A percentile compares a stretch with the other conserved stretches of the same genome.
Evolutionary conservation across 495 filamentous ascomycete genomes (phyloP).

Genomic region (Bombardia bombarda): DNA sequence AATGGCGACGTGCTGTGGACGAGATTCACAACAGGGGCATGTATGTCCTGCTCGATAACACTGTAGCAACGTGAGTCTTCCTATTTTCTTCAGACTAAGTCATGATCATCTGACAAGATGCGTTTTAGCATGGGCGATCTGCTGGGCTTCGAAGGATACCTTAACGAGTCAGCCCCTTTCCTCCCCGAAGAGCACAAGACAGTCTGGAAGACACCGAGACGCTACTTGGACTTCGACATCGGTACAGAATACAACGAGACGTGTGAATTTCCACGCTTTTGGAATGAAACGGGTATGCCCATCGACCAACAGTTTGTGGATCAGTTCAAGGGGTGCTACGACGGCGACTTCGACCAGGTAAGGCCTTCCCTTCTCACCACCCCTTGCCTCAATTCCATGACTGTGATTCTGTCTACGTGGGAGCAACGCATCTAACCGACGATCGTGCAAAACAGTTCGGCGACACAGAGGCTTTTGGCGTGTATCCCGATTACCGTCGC

Average conservation of each 20-base stretch:
- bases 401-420: neutral
- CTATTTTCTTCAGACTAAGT: neutral
- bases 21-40: constrained; percentile 63
- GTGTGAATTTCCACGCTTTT: constrained; percentile 60
- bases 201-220: constrained; percentile 48
- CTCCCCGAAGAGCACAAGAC: constrained; percentile 45
- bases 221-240: constrained; percentile 55
- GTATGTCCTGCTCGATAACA: constrained; percentile 69
- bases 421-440: neutral
- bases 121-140: constrained; percentile 50
- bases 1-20: constrained; percentile 54
- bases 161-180: constrained; percentile 56
- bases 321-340: constrained; percentile 47
- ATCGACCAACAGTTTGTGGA: constrained; percentile 37
- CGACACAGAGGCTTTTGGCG: constrained; percentile 59
- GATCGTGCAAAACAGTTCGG: constrained; percentile 37
- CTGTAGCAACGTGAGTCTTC: constrained; percentile 45
- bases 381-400: neutral
- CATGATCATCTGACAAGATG: neutral
- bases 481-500: constrained; percentile 56
- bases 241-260: constrained; percentile 46
- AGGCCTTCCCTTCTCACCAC: neutral
- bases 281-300: constrained; percentile 49
- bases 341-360: constrained; percentile 59
- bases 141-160: constrained; percentile 56